Conservation (phyloP, 1,284 basidiomycete genomes). For the Ceratobasidium theobromae region DNA sequence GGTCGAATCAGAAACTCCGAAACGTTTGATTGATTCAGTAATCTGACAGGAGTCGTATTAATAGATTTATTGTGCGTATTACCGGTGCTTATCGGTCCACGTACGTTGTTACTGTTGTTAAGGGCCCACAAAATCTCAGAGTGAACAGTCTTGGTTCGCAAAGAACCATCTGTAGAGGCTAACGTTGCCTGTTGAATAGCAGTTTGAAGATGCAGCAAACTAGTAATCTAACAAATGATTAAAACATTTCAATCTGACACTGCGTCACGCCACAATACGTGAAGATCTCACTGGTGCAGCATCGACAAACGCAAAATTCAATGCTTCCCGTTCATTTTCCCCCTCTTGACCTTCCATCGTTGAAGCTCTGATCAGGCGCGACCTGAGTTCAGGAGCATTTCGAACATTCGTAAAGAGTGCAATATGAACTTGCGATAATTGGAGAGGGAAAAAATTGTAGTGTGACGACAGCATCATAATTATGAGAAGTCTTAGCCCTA, state of each 20-base stretch:
- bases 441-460: constrained; percentile 32
- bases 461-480: constrained; percentile 18
- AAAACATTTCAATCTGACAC: not conserved
- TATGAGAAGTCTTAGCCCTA: too few species aligned
- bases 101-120: constrained; percentile 81
- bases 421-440: constrained; percentile 51
- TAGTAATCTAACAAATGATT: constrained; percentile 60
- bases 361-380: constrained; percentile 62
- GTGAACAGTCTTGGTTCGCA: constrained; percentile 78
- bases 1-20: constrained; percentile 74
- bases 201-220: constrained; percentile 72
- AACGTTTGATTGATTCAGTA: constrained; percentile 79
- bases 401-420: constrained; percentile 68
- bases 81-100: constrained; percentile 34
- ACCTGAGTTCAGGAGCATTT: constrained; percentile 62
- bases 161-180: constrained; percentile 55
- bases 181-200: constrained; percentile 80
- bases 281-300: constrained; percentile 56
- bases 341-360: constrained; percentile 60
- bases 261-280: not conserved
- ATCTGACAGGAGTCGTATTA: constrained; percentile 69
- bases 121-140: constrained; percentile 84
- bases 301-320: constrained; percentile 90
- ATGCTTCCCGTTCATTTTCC: constrained; percentile 64
- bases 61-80: not conserved